Conservation (phyloP, 1,284 basidiomycete genomes). For the Ganoderma multipileum region DNA sequence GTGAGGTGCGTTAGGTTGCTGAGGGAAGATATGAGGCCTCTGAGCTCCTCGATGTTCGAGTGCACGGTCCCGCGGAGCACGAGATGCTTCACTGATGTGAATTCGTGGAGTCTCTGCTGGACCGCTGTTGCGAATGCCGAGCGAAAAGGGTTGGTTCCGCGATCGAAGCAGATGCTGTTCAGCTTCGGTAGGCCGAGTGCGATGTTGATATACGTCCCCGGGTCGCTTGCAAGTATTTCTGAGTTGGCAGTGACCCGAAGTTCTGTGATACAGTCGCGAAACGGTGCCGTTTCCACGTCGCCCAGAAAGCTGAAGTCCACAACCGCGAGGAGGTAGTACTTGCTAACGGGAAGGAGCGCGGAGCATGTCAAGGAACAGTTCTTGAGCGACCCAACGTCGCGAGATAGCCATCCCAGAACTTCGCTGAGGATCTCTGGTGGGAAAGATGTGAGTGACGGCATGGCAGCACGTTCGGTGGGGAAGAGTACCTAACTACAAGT, state of each 20-base stretch:
- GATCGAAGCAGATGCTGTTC: neutral
- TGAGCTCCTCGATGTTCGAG: neutral
- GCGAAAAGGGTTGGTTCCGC: neutral
- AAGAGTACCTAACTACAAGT: neutral
- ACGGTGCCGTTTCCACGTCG: neutral
- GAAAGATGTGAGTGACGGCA: neutral
- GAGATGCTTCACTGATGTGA: conserved; percentile 2
- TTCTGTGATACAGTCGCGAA: conserved; percentile 6
- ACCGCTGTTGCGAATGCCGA: neutral
- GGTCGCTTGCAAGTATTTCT: neutral
- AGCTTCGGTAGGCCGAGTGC: conserved; percentile 4
- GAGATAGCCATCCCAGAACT: neutral
- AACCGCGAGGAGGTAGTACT: neutral
- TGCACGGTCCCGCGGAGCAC: neutral
- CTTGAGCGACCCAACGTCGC: neutral
- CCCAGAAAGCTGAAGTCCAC: conserved; percentile 4
- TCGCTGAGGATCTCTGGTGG: conserved; percentile 1
- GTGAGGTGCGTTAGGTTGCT: conserved; percentile 2
- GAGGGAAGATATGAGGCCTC: conserved; percentile 5
- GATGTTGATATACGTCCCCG: neutral
- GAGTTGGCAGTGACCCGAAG: neutral
- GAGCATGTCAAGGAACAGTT: conserved; percentile 1
- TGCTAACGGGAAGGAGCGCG: neutral
- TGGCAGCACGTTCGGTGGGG: neutral
- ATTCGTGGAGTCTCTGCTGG: neutral